A percentile compares a stretch with the other conserved stretches of the same genome.
Evolutionary conservation across 768 basidiomycete genomes (phyloP).

Genomic region (Xerocomellus chrysenteron): DNA sequence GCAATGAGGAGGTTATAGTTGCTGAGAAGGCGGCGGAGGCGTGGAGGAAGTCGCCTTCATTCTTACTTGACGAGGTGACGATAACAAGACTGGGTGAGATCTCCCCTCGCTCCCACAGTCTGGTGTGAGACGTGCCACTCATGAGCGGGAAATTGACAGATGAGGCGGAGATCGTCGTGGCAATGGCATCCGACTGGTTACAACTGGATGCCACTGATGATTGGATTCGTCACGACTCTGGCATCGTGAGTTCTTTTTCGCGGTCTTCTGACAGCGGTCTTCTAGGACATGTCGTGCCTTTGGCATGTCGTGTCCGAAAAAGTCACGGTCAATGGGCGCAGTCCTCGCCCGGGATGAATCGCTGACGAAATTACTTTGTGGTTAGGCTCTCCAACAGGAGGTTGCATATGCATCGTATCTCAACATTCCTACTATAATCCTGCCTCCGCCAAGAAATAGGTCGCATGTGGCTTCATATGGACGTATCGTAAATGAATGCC

Average conservation of each 20-base stretch:
- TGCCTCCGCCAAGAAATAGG: constrained; percentile 85
- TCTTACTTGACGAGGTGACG: constrained; percentile 82
- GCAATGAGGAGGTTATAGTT: constrained; percentile 39
- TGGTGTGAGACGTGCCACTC: constrained; percentile 14
- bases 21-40: constrained; percentile 71
- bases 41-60: constrained; percentile 84
- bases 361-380: constrained; percentile 15
- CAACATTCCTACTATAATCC: constrained; percentile 77
- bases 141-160: constrained; percentile 42
- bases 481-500: constrained; percentile 79
- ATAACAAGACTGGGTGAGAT: constrained; percentile 73
- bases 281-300: constrained; percentile 9
- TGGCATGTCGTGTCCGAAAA: constrained; percentile 16
- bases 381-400: constrained; percentile 89
- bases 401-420: constrained; percentile 91
- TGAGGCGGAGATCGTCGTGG: constrained; percentile 70
- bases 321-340: constrained; percentile 20
- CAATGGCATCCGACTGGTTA: constrained; percentile 89
- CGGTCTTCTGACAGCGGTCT: constrained; percentile 6
- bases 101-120: constrained; percentile 11
- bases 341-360: constrained; percentile 2
- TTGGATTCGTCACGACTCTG: constrained; percentile 93
- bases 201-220: constrained; percentile 91
- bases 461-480: constrained; percentile 90
- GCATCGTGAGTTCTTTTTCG: constrained; percentile 64